A percentile compares a stretch with the other conserved stretches of the same genome.
Evolutionary conservation across 208 protist genomes (phyloP).

Genomic region (Trypanosoma vivax): DNA sequence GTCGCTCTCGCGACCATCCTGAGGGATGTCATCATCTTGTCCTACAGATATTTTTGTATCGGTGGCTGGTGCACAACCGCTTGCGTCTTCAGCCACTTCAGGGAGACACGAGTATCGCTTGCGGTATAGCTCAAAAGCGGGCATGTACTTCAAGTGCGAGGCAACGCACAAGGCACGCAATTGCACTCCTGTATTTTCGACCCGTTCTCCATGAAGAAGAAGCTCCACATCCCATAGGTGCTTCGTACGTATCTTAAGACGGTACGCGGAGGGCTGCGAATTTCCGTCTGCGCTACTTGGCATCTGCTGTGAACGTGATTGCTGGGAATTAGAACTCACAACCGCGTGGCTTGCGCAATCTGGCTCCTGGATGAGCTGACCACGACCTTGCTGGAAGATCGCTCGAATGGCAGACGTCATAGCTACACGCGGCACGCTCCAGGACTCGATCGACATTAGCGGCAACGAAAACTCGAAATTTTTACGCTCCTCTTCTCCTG

Average conservation of each 20-base stretch:
- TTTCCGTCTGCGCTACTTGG: not conserved
- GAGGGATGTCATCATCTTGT: not conserved
- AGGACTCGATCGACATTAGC: conserved; percentile 45
- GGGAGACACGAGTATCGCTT: conserved; percentile 2
- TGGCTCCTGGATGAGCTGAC: not conserved
- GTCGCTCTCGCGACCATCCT: not conserved
- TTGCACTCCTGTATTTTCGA: not conserved
- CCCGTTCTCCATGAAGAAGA: conserved; percentile 15
- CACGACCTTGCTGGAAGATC: conserved; percentile 10
- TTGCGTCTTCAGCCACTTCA: conserved; percentile 1
- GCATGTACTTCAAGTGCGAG: conserved; percentile 27
- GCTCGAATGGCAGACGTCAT: conserved; percentile 7
- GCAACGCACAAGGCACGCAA: not conserved
- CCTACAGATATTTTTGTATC: no score
- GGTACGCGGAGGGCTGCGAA: not conserved
- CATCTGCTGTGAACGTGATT: not conserved
- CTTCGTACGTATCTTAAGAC: conserved; percentile 18
- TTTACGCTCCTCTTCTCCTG: not conserved
- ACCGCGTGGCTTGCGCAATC: not conserved
- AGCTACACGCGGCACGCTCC: conserved; percentile 15
- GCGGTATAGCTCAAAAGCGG: conserved; percentile 33
- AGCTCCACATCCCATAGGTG: conserved; percentile 23
- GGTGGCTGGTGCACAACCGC: not conserved
- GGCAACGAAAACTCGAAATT: conserved; percentile 30
- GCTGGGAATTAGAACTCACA: not conserved